Conservation (phyloP, 441 rosid genomes). For the Macaranga tanarius region DNA sequence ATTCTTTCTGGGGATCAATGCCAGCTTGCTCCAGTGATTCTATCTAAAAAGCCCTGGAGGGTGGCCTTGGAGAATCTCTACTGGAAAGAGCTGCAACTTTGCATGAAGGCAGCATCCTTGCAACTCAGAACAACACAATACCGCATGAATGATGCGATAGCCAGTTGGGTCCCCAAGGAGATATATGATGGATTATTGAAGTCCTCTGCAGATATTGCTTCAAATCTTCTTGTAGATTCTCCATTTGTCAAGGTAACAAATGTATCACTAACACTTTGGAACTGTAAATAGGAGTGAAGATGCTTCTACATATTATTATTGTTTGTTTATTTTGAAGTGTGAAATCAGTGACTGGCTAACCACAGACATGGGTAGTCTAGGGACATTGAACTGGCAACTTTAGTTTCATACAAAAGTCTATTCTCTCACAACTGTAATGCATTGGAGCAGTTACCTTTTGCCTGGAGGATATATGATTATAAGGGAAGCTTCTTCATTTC, state of each 20-base stretch:
- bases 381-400: background rate
- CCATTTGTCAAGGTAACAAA: conserved; percentile 78
- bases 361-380: background rate
- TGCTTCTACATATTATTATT: background rate
- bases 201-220: conserved; percentile 67
- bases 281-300: background rate
- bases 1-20: conserved; percentile 89
- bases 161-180: conserved; percentile 98
- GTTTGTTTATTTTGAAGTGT: background rate
- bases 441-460: background rate
- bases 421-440: background rate
- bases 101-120: conserved; percentile 63
- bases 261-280: conserved; percentile 8
- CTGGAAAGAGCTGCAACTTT: conserved; percentile 79
- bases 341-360: background rate
- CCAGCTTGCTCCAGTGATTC: conserved; percentile 91
- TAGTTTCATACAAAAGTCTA: background rate
- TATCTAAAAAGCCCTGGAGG: conserved; percentile 85
- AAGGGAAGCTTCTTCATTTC: background rate
- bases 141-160: conserved; percentile 91
- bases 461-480: background rate
- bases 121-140: conserved; percentile 71
- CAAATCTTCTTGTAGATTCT: conserved; percentile 87
- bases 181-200: conserved; percentile 82
- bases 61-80: conserved; percentile 84